Evolutionary conservation across 2,329 filamentous ascomycete species (phyloP).

Genomic region (Venturia pyrina): DNA sequence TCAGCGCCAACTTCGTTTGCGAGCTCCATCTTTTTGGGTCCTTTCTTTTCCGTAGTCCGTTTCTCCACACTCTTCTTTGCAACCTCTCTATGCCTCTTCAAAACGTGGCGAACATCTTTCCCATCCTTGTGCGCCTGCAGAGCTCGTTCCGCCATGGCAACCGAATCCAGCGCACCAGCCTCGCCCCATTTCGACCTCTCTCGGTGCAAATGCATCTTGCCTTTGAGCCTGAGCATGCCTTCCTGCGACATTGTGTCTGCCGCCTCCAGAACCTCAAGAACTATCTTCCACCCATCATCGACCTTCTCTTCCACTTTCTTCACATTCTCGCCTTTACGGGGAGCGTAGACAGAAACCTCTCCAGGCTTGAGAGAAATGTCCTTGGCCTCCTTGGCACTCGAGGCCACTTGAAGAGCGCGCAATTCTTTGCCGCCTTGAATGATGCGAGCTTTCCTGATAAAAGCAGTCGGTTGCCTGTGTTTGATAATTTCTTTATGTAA

Average conservation of each 20-base stretch:
- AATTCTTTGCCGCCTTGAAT: slow-evolving; percentile 10
- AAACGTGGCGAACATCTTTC: slow-evolving; percentile 2
- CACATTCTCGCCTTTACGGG: background rate
- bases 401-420: background rate
- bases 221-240: background rate
- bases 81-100: slow-evolving; percentile 6
- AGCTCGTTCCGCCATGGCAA: slow-evolving; percentile 4
- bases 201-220: background rate
- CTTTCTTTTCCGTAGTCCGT: background rate
- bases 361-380: background rate
- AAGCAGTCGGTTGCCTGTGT: slow-evolving; percentile 4
- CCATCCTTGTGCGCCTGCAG: slow-evolving; percentile 11
- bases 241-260: background rate
- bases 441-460: slow-evolving; percentile 11
- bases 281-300: slow-evolving; percentile 5
- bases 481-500: slow-evolving; percentile 50
- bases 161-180: slow-evolving; percentile 3
- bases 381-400: background rate
- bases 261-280: slow-evolving; percentile 6
- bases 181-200: slow-evolving; percentile 8
- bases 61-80: background rate
- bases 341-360: background rate
- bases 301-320: slow-evolving; percentile 6
- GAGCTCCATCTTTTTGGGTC: background rate
- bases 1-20: background rate